Conservation (phyloP, 495 filamentous ascomycete species). For the Hypoxylon trugodes region DNA sequence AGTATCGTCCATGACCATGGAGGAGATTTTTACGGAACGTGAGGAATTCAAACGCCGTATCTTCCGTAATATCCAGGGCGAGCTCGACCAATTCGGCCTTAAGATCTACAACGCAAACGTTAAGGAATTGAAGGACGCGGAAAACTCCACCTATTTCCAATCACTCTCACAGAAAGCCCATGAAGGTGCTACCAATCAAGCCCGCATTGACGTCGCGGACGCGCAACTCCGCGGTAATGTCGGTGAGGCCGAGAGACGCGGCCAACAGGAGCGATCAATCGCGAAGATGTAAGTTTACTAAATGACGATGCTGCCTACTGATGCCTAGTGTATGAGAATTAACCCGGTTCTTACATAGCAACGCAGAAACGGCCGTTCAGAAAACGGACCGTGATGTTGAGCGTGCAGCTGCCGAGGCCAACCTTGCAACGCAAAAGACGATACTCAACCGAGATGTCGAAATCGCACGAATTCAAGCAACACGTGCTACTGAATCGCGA, state of each 20-base stretch:
- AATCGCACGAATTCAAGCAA: constrained; percentile 73
- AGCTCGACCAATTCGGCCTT: constrained; percentile 77
- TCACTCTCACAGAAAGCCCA: constrained; percentile 81
- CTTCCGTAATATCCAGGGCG: constrained; percentile 77
- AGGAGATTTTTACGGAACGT: constrained; percentile 84
- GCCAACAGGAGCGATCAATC: constrained; percentile 79
- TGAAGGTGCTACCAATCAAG: constrained; percentile 82
- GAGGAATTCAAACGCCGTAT: constrained; percentile 81
- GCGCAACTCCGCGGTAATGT: constrained; percentile 80
- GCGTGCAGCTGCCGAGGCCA: constrained; percentile 78
- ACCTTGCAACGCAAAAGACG: constrained; percentile 72
- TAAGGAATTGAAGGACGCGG: constrained; percentile 83
- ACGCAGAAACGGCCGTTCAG: constrained; percentile 80
- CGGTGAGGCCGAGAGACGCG: constrained; percentile 79
- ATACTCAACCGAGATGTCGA: constrained; percentile 74
- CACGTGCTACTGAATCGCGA: constrained; percentile 71
- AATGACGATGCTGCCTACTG: no score
- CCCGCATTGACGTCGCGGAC: constrained; percentile 79
- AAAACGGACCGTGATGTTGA: constrained; percentile 85
- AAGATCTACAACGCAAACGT: constrained; percentile 81
- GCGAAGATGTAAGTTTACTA: constrained; percentile 68
- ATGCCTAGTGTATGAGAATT: background rate
- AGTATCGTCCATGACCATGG: constrained; percentile 84
- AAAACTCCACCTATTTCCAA: constrained; percentile 78
- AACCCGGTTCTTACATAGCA: constrained; percentile 31